Evolutionary conservation across 1,284 basidiomycete genomes (phyloP).

Genomic region (Cutaneotrichosporon sp.): DNA sequence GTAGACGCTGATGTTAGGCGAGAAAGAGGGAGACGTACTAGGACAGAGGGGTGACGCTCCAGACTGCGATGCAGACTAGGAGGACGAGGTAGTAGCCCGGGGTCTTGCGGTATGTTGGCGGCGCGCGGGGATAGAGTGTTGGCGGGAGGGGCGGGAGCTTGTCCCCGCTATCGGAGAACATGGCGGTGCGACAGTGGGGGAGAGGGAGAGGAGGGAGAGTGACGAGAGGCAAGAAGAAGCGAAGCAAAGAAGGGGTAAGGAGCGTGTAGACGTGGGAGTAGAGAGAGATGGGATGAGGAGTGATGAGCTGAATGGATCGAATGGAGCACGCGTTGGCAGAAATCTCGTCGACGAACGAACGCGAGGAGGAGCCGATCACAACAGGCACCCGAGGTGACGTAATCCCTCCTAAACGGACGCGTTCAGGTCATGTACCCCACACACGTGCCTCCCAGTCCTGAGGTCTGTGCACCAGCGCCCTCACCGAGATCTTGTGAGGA

Average conservation of each 20-base stretch:
- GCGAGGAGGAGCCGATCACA: neutral
- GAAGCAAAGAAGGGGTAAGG: neutral
- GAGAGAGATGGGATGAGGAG: neutral
- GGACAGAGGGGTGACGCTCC: constrained; percentile 68
- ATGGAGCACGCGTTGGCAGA: neutral
- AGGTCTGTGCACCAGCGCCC: neutral
- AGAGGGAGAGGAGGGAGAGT: neutral
- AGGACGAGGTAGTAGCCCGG: constrained; percentile 39
- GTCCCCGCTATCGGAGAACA: constrained; percentile 11
- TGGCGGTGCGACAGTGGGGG: no score
- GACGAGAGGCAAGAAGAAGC: neutral
- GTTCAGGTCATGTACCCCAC: neutral
- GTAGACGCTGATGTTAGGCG: constrained; percentile 49
- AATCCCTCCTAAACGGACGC: neutral
- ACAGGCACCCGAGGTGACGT: neutral
- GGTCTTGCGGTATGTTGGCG: neutral
- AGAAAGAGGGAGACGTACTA: constrained; percentile 57
- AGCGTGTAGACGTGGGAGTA: neutral
- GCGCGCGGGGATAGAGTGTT: constrained; percentile 13
- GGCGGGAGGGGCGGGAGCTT: constrained; percentile 15
- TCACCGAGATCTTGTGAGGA: neutral
- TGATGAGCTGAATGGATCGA: no score
- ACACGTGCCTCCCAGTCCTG: neutral
- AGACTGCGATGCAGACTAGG: constrained; percentile 63
- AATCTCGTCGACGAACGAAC: neutral